phyloP scores from a whole-genome alignment of 495 filamentous ascomycete genomes.

The Hypoxylon rickii region DNA sequence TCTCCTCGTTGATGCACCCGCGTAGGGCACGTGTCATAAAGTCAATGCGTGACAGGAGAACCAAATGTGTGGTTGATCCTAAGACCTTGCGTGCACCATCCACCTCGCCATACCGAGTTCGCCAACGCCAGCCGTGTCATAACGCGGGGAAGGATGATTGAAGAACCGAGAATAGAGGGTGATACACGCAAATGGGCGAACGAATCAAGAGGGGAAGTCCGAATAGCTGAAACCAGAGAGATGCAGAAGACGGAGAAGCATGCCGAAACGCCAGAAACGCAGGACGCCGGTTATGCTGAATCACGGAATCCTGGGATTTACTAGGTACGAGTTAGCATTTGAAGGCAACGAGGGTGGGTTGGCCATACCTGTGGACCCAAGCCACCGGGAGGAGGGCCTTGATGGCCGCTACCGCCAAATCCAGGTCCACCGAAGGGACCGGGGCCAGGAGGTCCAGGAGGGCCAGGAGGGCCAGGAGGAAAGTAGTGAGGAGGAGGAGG shows the following conservation, averaged over 20 bases:
- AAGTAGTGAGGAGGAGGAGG: constrained; percentile 90
- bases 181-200: constrained; percentile 12
- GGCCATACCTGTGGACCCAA: constrained; percentile 37
- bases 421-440: constrained; percentile 34
- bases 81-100: constrained; percentile 15
- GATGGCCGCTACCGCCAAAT: constrained; percentile 33
- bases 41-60: constrained; percentile 16
- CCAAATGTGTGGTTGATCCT: constrained; percentile 21
- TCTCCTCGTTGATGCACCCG: constrained; percentile 16
- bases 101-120: constrained; percentile 26
- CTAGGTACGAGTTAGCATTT: constrained; percentile 15
- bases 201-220: constrained; percentile 17
- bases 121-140: constrained; percentile 29
- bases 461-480: constrained; percentile 71
- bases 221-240: constrained; percentile 38
- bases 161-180: constrained; percentile 17
- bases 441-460: constrained; percentile 49
- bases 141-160: constrained; percentile 25
- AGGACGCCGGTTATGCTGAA: constrained; percentile 41
- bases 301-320: constrained; percentile 12
- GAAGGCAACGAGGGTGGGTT: not conserved
- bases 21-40: constrained; percentile 21
- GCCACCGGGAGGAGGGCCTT: constrained; percentile 36
- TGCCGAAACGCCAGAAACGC: constrained; percentile 43
- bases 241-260: constrained; percentile 37